Percentiles rank a stretch among this genome's conserved stretches.
Evolutionary conservation across 768 basidiomycete genomes (phyloP).

Genomic region (Pulveroboletus ravenelii): DNA sequence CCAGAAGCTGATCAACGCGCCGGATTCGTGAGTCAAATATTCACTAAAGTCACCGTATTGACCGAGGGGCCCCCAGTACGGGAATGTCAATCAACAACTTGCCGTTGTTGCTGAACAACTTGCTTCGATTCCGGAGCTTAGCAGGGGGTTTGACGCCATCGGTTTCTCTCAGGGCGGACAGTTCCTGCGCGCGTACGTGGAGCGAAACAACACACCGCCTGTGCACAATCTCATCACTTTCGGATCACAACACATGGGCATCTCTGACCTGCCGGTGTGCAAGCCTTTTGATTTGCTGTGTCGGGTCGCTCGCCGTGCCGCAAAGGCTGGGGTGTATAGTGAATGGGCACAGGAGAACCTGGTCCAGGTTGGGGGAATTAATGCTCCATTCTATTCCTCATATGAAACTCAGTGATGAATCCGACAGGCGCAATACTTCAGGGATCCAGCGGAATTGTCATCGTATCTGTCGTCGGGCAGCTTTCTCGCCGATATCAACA

Average conservation of each 20-base stretch:
- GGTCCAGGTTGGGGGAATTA: constrained; percentile 49
- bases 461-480: constrained; percentile 55
- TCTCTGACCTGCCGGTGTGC: constrained; percentile 71
- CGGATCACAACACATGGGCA: constrained; percentile 84
- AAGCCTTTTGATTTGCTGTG: constrained; percentile 63
- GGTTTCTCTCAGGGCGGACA: constrained; percentile 90
- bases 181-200: constrained; percentile 81
- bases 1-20: constrained; percentile 60
- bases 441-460: constrained; percentile 60
- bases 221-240: constrained; percentile 82
- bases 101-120: constrained; percentile 62
- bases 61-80: constrained; percentile 48
- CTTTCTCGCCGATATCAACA: constrained; percentile 77
- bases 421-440: constrained; percentile 77
- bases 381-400: neutral
- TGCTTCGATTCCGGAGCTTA: constrained; percentile 55
- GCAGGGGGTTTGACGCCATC: constrained; percentile 75
- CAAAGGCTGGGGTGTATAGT: constrained; percentile 61
- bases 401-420: neutral
- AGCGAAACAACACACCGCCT: constrained; percentile 68
- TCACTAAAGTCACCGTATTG: neutral
- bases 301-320: constrained; percentile 57
- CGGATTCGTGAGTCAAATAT: constrained; percentile 56
- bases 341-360: constrained; percentile 74
- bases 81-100: constrained; percentile 71